Evolutionary conservation across 176 grass and related monocot species (phyloP).

Genomic region (maize (Zea mays)): Zm-B73-REFERENCE-NAM-5.0 NC_050099.1:177803001-177803500

Average conservation of each 20-base stretch:
- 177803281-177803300: background rate
- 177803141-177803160: background rate
- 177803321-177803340: background rate
- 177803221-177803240: background rate
- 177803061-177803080: background rate
- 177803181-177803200: background rate
- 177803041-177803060: too few relatives aligned
- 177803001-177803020: too few relatives aligned
- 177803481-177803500: too few relatives aligned
- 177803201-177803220: background rate
- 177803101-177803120: background rate
- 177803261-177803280: background rate
- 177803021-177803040: too few relatives aligned
- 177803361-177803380: background rate
- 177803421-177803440: too few relatives aligned
- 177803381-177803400: background rate
- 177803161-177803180: background rate
- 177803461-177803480: too few relatives aligned
- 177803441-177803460: too few relatives aligned
- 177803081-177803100: background rate
- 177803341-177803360: background rate
- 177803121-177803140: background rate
- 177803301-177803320: background rate
- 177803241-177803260: background rate
- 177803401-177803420: background rate